Evolutionary conservation across 1,139 yeast genomes (phyloP), one percentile per base, ranked within the genome.

Genomic region (Williopsis jadinii): DNA sequence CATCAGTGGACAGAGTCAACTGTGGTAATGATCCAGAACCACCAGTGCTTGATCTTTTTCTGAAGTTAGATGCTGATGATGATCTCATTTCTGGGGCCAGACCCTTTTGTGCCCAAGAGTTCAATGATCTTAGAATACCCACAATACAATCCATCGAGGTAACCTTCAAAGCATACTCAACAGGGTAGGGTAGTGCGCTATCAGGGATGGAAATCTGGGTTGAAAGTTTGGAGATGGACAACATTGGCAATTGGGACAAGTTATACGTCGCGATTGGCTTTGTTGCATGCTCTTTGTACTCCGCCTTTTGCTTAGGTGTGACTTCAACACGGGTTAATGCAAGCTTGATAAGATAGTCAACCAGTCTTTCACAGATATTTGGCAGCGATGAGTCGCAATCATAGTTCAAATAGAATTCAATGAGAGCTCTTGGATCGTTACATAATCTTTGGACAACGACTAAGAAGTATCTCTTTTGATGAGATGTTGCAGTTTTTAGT

Each of bases 351-450:
- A 92, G 68, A 52, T 84, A 81, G 51, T 87, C 92, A 42, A 88
- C 77, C 33, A 86, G 67, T 41, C 77, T 73, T 62, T 94, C 98
- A 60, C 92, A 87, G 39, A 90, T 72, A 59, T 92, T 92, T 37
- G 95, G 86, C 72, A 83, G 76, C 8, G 76, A 68, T 13, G 83
- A 73, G 59, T 88, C 96, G 66, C 99, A 94, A 61, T 94, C 99
- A 61, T 92, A 94, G 61, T 94, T 94, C 55, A 94, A 73, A 58
- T 90, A 94, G 48, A 92, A 78, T 62, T 94, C 99, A 45, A 94
- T 87, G 45, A 94, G 69, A 31, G 95, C 84, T 49, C 95, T 73
- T 31, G 97, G 95, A 61, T 92, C 96, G 49, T 80, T 80, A 58
- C 95, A 84, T 36, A 92, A 64, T 50, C 95, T 73, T 53, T 85